Evolutionary conservation across 345 rosid genomes (phyloP).

Genomic region (Stellera chamaejasme): DNA sequence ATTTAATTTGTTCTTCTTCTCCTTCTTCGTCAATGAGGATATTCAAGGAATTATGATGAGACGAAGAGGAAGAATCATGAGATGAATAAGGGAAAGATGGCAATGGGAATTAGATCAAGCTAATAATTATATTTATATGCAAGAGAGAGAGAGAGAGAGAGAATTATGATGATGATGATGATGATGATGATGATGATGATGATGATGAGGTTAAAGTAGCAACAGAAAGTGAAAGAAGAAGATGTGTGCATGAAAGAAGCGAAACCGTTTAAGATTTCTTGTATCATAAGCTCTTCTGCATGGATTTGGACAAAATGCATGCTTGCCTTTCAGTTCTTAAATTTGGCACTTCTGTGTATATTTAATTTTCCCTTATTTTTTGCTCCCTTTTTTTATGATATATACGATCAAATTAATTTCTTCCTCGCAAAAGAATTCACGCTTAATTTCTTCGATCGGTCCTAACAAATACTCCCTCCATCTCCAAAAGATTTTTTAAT

Average conservation of each 20-base stretch:
- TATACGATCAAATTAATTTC: no score
- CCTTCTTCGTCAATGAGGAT: conserved; percentile 5
- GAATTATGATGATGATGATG: not conserved
- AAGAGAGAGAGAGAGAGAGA: not conserved
- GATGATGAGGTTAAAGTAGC: not conserved
- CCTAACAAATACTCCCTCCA: no score
- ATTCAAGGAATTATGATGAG: conserved; percentile 2
- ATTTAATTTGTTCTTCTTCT: conserved; percentile 5
- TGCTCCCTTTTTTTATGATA: no score
- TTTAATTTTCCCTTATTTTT: no score
- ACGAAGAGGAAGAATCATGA: conserved; percentile 2
- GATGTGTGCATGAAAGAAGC: conserved; percentile 19
- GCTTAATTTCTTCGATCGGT: no score
- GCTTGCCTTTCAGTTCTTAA: not conserved
- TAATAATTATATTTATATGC: not conserved
- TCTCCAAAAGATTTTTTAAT: no score
- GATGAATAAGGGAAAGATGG: conserved; percentile 3
- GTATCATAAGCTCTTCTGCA: conserved; percentile 17
- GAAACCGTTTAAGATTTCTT: conserved; percentile 40
- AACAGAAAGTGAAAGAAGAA: conserved; percentile 19
- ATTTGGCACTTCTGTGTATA: no score
- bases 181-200: not conserved
- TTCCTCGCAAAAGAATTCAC: no score
- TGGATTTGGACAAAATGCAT: conserved; percentile 5
- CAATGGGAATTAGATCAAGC: not conserved